Percentiles rank a stretch among this genome's conserved stretches.
Conservation (phyloP, 768 basidiomycete genomes). For the Termitomyces sp. region DNA sequence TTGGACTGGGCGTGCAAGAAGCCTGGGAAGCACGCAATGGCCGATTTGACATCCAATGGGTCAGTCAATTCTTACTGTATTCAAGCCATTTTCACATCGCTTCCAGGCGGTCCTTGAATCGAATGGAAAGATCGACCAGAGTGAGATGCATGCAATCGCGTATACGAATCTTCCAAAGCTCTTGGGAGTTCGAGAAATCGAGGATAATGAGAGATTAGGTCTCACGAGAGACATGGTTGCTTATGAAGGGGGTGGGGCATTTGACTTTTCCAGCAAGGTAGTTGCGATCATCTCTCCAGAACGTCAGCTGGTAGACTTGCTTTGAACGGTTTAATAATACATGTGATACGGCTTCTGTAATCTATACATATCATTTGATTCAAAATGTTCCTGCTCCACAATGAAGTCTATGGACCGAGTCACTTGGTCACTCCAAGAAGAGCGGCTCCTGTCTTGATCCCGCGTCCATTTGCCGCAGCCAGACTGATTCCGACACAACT, state of each 20-base stretch:
- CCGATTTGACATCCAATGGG: conserved; percentile 79
- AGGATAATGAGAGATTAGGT: conserved; percentile 28
- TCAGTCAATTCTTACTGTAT: conserved; percentile 26
- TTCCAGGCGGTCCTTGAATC: conserved; percentile 42
- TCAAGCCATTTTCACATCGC: neutral
- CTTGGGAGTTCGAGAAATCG: conserved; percentile 32
- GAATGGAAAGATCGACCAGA: conserved; percentile 35
- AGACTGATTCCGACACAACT: conserved; percentile 80
- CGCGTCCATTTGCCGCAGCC: conserved; percentile 65
- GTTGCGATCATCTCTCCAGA: conserved; percentile 52
- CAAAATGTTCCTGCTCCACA: conserved; percentile 1
- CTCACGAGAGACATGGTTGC: conserved; percentile 52
- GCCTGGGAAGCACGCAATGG: conserved; percentile 73
- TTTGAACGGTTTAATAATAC: conserved; percentile 20
- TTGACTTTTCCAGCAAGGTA: conserved; percentile 49
- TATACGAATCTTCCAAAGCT: conserved; percentile 40
- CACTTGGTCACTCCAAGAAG: conserved; percentile 55
- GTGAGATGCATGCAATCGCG: conserved; percentile 38
- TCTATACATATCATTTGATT: conserved; percentile 21
- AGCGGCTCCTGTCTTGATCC: conserved; percentile 60
- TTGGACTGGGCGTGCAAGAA: conserved; percentile 65
- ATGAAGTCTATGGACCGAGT: neutral
- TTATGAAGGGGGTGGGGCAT: conserved; percentile 52
- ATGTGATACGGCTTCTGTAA: conserved; percentile 2
- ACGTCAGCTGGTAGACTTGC: conserved; percentile 47